Evolutionary conservation across 2,329 filamentous ascomycete genomes (phyloP).

Genomic region (Bisporella sp.): DNA sequence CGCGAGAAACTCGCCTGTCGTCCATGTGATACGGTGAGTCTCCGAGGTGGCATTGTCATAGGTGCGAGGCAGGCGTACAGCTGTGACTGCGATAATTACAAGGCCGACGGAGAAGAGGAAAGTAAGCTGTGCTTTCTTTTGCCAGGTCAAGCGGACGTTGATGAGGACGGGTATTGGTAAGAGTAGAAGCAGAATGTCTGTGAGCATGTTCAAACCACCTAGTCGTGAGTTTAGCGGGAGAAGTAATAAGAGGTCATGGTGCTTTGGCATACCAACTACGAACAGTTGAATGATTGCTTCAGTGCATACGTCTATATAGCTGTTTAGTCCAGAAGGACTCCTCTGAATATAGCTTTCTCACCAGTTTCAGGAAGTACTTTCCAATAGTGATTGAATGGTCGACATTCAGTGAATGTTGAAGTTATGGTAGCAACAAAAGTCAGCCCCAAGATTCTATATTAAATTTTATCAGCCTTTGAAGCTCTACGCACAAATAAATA

Average conservation of each 20-base stretch:
- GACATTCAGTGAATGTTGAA: no score
- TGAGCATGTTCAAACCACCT: no score
- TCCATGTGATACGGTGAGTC: conserved; percentile 9
- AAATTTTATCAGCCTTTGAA: no score
- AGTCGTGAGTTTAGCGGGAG: not conserved
- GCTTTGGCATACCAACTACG: conserved; percentile 4
- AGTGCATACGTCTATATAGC: not conserved
- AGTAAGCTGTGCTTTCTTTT: conserved; percentile 5
- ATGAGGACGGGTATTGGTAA: not conserved
- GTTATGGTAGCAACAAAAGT: no score
- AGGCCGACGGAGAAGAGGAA: conserved; percentile 7
- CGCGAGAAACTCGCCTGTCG: conserved; percentile 9
- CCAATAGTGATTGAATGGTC: no score
- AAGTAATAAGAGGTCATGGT: not conserved
- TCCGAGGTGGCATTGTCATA: conserved; percentile 4
- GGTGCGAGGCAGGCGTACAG: conserved; percentile 10
- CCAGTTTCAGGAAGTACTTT: no score
- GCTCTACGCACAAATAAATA: no score
- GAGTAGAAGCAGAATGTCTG: no score
- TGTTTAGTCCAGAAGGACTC: no score
- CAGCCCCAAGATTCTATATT: no score
- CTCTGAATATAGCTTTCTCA: no score
- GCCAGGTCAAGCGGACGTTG: not conserved
- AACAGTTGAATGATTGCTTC: conserved; percentile 1
- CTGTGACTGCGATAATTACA: conserved; percentile 10